phyloP scores from a whole-genome alignment of 164 flowering plant genomes.

The Stephania japonica region DNA sequence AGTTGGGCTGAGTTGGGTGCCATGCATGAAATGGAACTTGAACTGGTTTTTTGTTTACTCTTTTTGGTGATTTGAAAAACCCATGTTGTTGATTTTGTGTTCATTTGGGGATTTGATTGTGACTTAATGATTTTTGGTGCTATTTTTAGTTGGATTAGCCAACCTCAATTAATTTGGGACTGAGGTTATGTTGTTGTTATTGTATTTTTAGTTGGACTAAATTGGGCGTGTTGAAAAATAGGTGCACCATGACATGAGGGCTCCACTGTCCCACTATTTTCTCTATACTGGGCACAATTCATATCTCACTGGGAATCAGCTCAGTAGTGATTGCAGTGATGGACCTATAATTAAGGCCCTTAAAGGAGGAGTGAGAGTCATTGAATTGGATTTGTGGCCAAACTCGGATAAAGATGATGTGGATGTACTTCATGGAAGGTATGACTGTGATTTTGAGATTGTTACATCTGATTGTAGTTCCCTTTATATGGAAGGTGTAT shows the following conservation, averaged over 20 bases:
- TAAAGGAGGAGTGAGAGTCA: not conserved
- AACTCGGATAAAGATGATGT: not conserved
- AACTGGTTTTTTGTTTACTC: not conserved
- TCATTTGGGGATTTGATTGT: no score
- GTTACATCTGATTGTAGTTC: no score
- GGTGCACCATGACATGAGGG: constrained; percentile 2
- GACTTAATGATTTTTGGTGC: no score
- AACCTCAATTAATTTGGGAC: not conserved
- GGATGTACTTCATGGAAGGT: not conserved
- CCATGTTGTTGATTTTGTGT: no score
- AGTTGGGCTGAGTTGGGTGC: no score
- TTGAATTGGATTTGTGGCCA: not conserved
- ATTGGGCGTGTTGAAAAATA: not conserved
- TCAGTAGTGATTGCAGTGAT: not conserved
- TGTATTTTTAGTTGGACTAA: not conserved
- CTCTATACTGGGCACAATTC: not conserved
- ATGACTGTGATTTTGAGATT: not conserved
- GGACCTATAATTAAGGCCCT: not conserved
- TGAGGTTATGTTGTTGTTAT: no score
- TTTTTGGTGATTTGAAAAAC: not conserved
- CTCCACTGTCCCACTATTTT: not conserved
- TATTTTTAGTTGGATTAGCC: not conserved
- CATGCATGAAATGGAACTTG: not conserved
- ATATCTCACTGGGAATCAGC: not conserved
- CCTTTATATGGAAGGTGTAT: no score